Evolutionary conservation across 106 monocot species (phyloP).

Genomic region (Dendrobium officinale): DNA sequence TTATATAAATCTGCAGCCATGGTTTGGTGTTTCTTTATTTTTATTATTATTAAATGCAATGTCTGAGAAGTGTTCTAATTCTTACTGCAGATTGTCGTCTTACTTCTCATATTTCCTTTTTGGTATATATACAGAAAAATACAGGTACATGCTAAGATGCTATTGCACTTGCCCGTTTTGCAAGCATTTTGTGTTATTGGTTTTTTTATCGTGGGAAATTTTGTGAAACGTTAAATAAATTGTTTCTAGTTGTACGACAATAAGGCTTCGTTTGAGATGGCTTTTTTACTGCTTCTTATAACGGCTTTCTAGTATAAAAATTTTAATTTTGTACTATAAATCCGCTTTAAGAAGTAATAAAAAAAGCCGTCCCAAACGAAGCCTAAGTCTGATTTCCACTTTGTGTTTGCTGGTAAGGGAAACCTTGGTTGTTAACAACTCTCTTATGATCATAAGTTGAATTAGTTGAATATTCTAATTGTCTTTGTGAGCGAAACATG

Average conservation of each 20-base stretch:
- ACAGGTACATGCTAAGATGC: conserved; percentile 56
- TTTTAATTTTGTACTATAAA: too few species aligned
- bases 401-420: background rate
- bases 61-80: conserved; percentile 6
- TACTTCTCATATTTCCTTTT: conserved; percentile 81
- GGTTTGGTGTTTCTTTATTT: background rate
- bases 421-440: too few species aligned
- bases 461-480: background rate
- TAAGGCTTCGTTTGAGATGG: too few species aligned
- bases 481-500: too few species aligned
- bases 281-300: too few species aligned
- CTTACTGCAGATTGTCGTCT: conserved; percentile 58
- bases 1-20: background rate
- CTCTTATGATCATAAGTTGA: background rate
- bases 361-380: too few species aligned
- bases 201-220: background rate
- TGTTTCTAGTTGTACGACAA: background rate
- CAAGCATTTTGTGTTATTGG: background rate
- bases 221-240: background rate
- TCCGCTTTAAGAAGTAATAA: too few species aligned
- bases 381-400: background rate
- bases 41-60: background rate
- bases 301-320: too few species aligned
- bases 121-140: conserved; percentile 66
- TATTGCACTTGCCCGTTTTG: background rate